A percentile compares a stretch with the other conserved stretches of the same genome.
Conservation (phyloP, 441 rosid genomes). For the Brassica hybrid region DNA sequence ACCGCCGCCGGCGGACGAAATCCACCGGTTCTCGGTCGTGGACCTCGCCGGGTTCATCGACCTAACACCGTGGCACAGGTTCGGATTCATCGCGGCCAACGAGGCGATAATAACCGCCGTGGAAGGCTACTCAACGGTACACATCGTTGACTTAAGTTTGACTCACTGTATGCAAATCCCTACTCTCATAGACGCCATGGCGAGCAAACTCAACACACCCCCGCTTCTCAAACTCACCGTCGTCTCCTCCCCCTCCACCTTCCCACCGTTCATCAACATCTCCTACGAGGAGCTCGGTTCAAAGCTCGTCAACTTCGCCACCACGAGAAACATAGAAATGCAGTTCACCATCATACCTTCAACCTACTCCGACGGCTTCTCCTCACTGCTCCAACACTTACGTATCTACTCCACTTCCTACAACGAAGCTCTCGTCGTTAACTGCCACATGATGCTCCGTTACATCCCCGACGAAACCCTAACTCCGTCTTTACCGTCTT, state of each 20-base stretch:
- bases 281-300: constrained; percentile 72
- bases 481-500: constrained; percentile 30
- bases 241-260: constrained; percentile 47
- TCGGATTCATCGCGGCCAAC: constrained; percentile 88
- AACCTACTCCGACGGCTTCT: constrained; percentile 68
- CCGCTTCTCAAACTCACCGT: constrained; percentile 82
- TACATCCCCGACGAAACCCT: constrained; percentile 73
- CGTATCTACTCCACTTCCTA: constrained; percentile 41
- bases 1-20: constrained; percentile 52
- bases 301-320: constrained; percentile 70
- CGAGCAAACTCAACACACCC: constrained; percentile 54
- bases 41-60: constrained; percentile 86
- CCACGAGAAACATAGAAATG: constrained; percentile 66
- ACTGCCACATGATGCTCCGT: constrained; percentile 91
- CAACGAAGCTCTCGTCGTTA: constrained; percentile 76
- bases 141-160: constrained; percentile 80
- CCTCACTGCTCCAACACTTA: constrained; percentile 71
- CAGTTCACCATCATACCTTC: constrained; percentile 64
- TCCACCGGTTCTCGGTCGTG: constrained; percentile 71
- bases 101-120: constrained; percentile 75
- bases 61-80: constrained; percentile 92
- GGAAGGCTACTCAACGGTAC: constrained; percentile 72
- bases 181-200: constrained; percentile 78
- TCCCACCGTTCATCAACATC: constrained; percentile 60
- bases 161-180: constrained; percentile 98